Evolutionary conservation across 2,329 filamentous ascomycete genomes (phyloP).

Genomic region (Elsinoe necatrix): DNA sequence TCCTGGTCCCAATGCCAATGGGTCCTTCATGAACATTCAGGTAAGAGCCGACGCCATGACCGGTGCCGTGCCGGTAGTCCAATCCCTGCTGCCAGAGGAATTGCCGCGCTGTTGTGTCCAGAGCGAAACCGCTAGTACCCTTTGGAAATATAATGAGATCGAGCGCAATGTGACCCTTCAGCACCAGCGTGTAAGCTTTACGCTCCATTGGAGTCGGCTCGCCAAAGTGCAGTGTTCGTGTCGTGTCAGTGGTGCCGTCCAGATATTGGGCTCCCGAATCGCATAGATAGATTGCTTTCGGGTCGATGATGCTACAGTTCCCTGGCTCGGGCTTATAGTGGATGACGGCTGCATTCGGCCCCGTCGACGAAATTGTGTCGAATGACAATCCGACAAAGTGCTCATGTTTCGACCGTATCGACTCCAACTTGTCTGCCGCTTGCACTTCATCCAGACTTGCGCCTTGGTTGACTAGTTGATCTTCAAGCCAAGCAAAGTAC

Average conservation of each 20-base stretch:
- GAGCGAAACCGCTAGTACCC: constrained; percentile 84
- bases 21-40: constrained; percentile 96
- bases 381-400: constrained; percentile 88
- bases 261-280: constrained; percentile 95
- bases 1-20: constrained; percentile 86
- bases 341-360: constrained; percentile 85
- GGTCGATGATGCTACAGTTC: constrained; percentile 74
- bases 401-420: constrained; percentile 58
- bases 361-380: constrained; percentile 90
- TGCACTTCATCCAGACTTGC: constrained; percentile 74
- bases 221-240: constrained; percentile 86
- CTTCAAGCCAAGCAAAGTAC: constrained; percentile 94
- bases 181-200: constrained; percentile 83
- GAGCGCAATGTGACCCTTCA: constrained; percentile 88
- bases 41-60: constrained; percentile 90
- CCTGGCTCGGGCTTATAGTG: constrained; percentile 87
- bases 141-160: constrained; percentile 86
- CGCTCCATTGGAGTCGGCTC: constrained; percentile 73
- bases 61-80: constrained; percentile 93
- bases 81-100: constrained; percentile 87
- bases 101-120: constrained; percentile 82
- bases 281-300: constrained; percentile 80
- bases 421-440: constrained; percentile 84
- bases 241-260: constrained; percentile 94
- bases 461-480: constrained; percentile 69